phyloP scores from a whole-genome alignment of 805 yeast genomes.

The Suhomyces sp. region DNA sequence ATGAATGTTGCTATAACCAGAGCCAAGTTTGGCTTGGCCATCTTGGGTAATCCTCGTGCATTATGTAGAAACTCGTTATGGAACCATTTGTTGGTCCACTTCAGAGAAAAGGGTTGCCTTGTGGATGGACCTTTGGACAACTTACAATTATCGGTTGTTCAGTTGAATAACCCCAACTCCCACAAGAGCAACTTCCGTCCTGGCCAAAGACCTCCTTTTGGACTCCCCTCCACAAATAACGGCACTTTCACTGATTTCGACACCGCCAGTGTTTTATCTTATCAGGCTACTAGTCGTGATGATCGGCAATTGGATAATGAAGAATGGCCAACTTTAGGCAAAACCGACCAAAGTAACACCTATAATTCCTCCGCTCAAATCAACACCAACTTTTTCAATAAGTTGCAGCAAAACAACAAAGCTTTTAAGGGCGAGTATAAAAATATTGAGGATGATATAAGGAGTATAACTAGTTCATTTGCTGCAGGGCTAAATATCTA shows the following conservation, averaged over 20 bases:
- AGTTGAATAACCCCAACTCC: conserved; percentile 21
- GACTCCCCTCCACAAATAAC: conserved; percentile 10
- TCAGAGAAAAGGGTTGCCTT: conserved; percentile 77
- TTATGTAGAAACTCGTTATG: conserved; percentile 69
- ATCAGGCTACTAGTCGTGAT: conserved; percentile 2
- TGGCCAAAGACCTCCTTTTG: conserved; percentile 4
- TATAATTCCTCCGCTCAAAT: conserved; percentile 8
- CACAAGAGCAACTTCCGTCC: not conserved
- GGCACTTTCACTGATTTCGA: conserved; percentile 21
- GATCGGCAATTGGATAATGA: not conserved
- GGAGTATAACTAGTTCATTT: conserved; percentile 38
- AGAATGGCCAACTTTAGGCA: conserved; percentile 29
- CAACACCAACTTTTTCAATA: conserved; percentile 33
- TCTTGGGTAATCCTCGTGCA: conserved; percentile 82
- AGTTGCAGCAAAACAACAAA: conserved; percentile 20
- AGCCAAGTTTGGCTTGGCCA: conserved; percentile 42
- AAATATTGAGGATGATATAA: conserved; percentile 32
- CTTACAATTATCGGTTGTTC: conserved; percentile 68
- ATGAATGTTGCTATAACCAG: conserved; percentile 44
- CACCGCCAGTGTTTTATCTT: conserved; percentile 25
- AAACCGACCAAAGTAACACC: conserved; percentile 7
- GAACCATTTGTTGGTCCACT: conserved; percentile 74
- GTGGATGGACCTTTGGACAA: conserved; percentile 88
- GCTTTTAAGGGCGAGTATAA: conserved; percentile 9
- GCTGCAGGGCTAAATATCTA: conserved; percentile 30